phyloP scores from a whole-genome alignment of 768 basidiomycete species.

The Suillus tomentosus region DNA sequence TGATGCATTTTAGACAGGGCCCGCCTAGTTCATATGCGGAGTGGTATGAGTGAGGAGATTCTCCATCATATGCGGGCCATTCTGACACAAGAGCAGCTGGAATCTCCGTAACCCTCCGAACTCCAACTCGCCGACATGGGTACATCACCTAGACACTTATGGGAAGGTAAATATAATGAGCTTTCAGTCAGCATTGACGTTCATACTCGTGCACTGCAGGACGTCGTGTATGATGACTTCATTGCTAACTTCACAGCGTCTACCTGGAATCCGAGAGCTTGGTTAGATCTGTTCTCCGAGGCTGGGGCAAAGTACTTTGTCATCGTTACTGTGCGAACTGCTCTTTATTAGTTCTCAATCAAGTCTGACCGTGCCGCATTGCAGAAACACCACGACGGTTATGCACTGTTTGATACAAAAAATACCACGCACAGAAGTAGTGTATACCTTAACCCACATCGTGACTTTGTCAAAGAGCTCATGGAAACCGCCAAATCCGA shows the following conservation, averaged over 20 bases:
- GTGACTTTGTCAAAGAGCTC: constrained; percentile 53
- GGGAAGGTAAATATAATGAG: constrained; percentile 37
- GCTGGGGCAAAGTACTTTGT: constrained; percentile 68
- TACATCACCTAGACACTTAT: constrained; percentile 50
- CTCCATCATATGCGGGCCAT: background rate
- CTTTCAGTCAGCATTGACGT: background rate
- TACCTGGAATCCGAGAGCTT: constrained; percentile 54
- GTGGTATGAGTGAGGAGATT: constrained; percentile 50
- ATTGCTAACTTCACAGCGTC: constrained; percentile 53
- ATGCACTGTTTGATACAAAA: constrained; percentile 55
- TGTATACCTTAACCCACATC: constrained; percentile 49
- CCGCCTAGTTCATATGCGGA: constrained; percentile 48
- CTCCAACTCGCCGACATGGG: constrained; percentile 43
- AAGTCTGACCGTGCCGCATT: background rate
- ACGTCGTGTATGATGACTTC: constrained; percentile 59
- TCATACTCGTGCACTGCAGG: constrained; percentile 26
- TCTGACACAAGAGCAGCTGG: constrained; percentile 33
- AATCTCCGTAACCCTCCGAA: constrained; percentile 39
- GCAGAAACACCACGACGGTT: constrained; percentile 67
- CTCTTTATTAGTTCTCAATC: constrained; percentile 1
- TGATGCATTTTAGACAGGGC: constrained; percentile 31
- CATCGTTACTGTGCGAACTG: constrained; percentile 45
- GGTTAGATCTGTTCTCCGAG: constrained; percentile 54
- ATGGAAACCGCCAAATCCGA: constrained; percentile 50
- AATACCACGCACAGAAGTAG: constrained; percentile 54